Conservation (phyloP, 2,329 filamentous ascomycete species). For the Leptographium wingfieldii region DNA sequence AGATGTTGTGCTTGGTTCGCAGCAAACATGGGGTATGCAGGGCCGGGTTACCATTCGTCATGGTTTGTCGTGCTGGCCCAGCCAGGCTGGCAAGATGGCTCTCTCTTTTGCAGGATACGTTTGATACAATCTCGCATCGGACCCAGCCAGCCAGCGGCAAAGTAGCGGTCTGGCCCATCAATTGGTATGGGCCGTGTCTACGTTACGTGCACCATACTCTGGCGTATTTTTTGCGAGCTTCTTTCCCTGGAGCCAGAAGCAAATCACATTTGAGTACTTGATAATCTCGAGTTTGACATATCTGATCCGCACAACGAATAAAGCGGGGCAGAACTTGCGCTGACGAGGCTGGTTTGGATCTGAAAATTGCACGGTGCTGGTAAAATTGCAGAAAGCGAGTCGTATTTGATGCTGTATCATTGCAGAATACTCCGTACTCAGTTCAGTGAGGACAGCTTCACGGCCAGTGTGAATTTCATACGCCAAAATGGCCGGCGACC, state of each 20-base stretch:
- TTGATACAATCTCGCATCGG: background rate
- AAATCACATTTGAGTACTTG: background rate
- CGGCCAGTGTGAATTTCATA: too few species aligned
- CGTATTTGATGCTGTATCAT: background rate
- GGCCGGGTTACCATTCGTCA: background rate
- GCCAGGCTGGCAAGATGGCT: background rate
- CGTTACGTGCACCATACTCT: too few species aligned
- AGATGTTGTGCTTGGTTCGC: background rate
- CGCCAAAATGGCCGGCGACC: background rate
- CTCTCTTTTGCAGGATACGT: background rate
- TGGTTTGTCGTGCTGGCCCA: background rate
- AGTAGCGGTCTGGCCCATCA: conserved; percentile 1
- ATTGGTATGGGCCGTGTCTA: background rate
- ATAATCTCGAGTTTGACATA: background rate
- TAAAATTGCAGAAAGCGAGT: background rate
- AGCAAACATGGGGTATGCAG: background rate
- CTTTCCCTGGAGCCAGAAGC: background rate
- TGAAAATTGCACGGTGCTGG: background rate
- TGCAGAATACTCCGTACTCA: too few species aligned
- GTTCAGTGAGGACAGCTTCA: background rate
- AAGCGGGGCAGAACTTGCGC: background rate
- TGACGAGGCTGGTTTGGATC: too few species aligned
- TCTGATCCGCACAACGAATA: background rate
- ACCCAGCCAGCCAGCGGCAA: background rate
- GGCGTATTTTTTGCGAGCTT: too few species aligned